Evolutionary conservation across 2,329 filamentous ascomycete genomes (phyloP).

Genomic region (Pseudogymnoascus sp.): DNA sequence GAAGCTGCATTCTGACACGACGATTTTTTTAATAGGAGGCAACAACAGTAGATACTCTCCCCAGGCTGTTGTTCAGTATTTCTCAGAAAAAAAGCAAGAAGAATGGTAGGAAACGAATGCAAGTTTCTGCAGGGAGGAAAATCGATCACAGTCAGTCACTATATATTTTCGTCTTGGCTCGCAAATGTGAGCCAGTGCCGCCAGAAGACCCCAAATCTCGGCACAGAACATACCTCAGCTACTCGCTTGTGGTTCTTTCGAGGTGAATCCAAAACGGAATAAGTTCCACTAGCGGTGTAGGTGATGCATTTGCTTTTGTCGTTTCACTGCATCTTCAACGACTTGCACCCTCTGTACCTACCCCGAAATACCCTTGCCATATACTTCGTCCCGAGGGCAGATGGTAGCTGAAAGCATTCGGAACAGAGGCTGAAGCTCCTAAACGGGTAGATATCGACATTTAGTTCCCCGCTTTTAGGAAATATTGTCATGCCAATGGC

Average conservation of each 20-base stretch:
- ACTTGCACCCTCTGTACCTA: neutral
- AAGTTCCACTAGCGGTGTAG: neutral
- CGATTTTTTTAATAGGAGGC: neutral
- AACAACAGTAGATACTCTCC: neutral
- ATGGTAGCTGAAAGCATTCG: neutral
- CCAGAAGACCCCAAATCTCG: neutral
- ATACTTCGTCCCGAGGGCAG: neutral
- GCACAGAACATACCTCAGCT: neutral
- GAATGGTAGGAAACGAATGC: neutral
- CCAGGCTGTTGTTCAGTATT: neutral
- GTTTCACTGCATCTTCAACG: constrained; percentile 3
- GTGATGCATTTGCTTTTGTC: neutral
- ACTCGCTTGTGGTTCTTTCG: neutral
- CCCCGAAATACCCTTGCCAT: neutral
- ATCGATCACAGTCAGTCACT: neutral
- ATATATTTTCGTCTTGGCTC: neutral
- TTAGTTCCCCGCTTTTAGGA: neutral
- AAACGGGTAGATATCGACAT: neutral
- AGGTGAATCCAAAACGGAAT: neutral
- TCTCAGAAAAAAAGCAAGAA: neutral
- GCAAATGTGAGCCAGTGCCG: neutral
- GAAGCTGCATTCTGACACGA: constrained; percentile 16
- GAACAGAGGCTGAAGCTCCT: neutral
- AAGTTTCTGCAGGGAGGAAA: neutral
- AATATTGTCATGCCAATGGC: neutral